Evolutionary conservation across 2,329 filamentous ascomycete species (phyloP), one percentile per base, ranked within the genome.

Genomic region (Calonectria fujianensis): DNA sequence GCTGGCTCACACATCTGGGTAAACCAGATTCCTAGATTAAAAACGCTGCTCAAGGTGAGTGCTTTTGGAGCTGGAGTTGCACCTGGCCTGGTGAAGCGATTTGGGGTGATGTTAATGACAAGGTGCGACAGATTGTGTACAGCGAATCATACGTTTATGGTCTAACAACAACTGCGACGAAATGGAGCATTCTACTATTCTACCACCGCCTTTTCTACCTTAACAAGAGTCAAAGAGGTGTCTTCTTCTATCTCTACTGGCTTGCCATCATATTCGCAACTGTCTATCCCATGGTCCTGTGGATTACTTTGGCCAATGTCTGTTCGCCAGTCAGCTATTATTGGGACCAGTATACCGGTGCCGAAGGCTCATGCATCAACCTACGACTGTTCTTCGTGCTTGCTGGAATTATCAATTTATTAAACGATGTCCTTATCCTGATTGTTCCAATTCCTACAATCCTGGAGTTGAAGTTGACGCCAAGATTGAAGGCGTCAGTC

Each of bases 361-460:
- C 66, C 4, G 64, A 75, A 41, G 75, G 75, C 1, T 31, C 50
- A 16, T 76, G 75, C 50, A 69, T 76, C 66, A 52, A 76, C 41
- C 29, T 76, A 4, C 29, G 41, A 20, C 27, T 45, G 0, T 76
- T 74, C 68, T 73, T 75, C 8, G 24, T 76, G 4, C 27, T 66
- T 31, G 9, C 73, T 2, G 75, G 72, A 20, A 69, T 76, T 27
- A 31, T 76, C 20, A 76, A 76, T 27, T 50, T 76, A 52, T 3
- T 75, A 16, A 76, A 74, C 67, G 73, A 76, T 11, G 27, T 75
- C 20, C 41, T 75, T n/a, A 64, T 76, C 20, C 72, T 76, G 11
- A 32, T 68, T 3, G 69, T 76, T n/a, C 75, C 75, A 4, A 75
- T 76, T 11, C 75, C 75, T 7, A 68, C 63, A 18, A 73, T 76